Percentiles rank a stretch among this genome's conserved stretches.
Evolutionary conservation across 2,329 filamentous ascomycete species (phyloP).

Genomic region (Beauveria sp.): DNA sequence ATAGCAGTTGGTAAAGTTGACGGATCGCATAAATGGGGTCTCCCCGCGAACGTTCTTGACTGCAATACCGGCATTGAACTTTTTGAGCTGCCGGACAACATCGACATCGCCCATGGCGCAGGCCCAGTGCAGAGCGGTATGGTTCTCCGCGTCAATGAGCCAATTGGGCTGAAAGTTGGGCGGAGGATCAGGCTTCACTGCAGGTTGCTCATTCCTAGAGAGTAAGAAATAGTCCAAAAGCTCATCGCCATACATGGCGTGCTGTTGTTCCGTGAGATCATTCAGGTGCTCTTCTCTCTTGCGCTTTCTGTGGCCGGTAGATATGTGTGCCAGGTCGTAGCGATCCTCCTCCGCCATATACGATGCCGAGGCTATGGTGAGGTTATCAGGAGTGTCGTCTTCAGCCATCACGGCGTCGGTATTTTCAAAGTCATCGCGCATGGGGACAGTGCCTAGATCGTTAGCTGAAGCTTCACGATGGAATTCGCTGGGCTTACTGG

Average conservation of each 20-base stretch:
- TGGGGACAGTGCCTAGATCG: constrained; percentile 6
- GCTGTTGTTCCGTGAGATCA: constrained; percentile 68
- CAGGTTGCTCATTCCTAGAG: constrained; percentile 67
- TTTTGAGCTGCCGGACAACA: constrained; percentile 79
- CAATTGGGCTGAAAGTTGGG: constrained; percentile 82
- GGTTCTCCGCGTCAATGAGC: constrained; percentile 85
- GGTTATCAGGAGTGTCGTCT: constrained; percentile 75
- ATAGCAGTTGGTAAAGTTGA: constrained; percentile 94
- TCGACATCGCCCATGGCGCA: constrained; percentile 95
- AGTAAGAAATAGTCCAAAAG: constrained; percentile 94
- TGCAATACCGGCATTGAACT: constrained; percentile 67
- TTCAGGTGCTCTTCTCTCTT: constrained; percentile 62
- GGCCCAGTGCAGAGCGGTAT: constrained; percentile 94
- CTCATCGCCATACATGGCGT: constrained; percentile 86
- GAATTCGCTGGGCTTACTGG: constrained; percentile 18
- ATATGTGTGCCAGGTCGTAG: constrained; percentile 59
- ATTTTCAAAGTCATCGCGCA: constrained; percentile 56
- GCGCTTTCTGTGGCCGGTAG: constrained; percentile 61
- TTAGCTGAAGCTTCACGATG: neutral
- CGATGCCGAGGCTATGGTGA: constrained; percentile 75
- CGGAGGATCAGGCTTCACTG: constrained; percentile 69
- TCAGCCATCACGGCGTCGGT: constrained; percentile 57
- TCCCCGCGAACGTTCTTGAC: constrained; percentile 68
- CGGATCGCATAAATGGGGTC: constrained; percentile 88
- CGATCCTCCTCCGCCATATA: constrained; percentile 79